A percentile compares a stretch with the other conserved stretches of the same genome.
Conservation (phyloP, 163 green algal species). For the Trebouxia gelatinosa region DNA sequence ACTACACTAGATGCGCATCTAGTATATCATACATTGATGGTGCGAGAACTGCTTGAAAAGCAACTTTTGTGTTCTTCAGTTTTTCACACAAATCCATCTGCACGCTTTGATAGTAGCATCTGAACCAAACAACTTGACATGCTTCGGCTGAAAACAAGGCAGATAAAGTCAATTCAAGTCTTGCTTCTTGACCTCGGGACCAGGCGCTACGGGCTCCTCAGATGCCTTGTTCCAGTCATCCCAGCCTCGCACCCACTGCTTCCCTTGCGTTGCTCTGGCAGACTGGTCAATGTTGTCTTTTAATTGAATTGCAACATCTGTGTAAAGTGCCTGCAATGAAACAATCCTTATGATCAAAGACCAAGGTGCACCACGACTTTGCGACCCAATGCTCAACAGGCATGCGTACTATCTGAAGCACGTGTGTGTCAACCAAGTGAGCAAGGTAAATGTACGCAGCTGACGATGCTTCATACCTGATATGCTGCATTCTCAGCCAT, state of each 20-base stretch:
- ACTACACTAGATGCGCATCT: too few species aligned
- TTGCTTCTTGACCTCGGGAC: not conserved
- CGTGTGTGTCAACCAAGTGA: not conserved
- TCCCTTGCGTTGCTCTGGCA: conserved; percentile 46
- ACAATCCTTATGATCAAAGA: not conserved
- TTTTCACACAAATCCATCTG: too few species aligned
- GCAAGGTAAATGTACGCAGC: not conserved
- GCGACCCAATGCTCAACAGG: not conserved
- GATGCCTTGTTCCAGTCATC: conserved; percentile 53
- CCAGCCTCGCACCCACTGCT: conserved; percentile 80
- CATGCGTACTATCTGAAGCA: not conserved
- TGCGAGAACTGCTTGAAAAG: too few species aligned
- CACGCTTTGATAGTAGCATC: too few species aligned
- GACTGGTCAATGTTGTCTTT: conserved; percentile 37
- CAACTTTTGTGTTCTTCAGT: too few species aligned
- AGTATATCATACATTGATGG: too few species aligned
- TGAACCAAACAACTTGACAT: too few species aligned
- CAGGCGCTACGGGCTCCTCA: not conserved
- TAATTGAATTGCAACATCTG: conserved; percentile 51
- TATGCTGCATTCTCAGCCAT: conserved; percentile 66
- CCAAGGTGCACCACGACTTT: not conserved
- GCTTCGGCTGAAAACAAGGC: too few species aligned
- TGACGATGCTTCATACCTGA: conserved; percentile 42
- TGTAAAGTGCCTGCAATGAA: conserved; percentile 45
- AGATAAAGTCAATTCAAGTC: too few species aligned